Percentiles rank a stretch among this genome's conserved stretches.
Conservation (phyloP, 2,329 filamentous ascomycete species). For the Curvularia sp. region DNA sequence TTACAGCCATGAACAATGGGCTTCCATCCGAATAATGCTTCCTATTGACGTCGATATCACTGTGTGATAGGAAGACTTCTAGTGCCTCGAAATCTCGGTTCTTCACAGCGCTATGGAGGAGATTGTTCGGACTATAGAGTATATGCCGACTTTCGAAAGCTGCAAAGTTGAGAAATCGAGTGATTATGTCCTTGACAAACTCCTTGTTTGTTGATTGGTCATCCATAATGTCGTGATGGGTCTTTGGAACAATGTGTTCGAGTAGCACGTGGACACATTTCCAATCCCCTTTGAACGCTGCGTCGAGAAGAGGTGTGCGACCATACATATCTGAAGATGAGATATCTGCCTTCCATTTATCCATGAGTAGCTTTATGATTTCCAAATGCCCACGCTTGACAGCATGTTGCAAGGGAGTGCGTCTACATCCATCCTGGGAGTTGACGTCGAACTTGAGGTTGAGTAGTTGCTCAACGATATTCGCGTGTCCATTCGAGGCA, state of each 20-base stretch:
- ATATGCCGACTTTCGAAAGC: too few relatives aligned
- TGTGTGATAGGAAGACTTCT: neutral
- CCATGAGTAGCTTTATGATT: neutral
- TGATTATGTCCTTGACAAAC: too few relatives aligned
- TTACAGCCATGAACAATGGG: neutral
- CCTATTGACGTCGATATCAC: slow-evolving; percentile 4
- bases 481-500: neutral
- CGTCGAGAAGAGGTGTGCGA: neutral
- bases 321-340: accelerated
- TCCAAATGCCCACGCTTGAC: neutral
- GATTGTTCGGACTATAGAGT: too few relatives aligned
- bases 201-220: too few relatives aligned
- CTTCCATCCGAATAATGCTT: too few relatives aligned
- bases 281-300: neutral
- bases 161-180: too few relatives aligned
- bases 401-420: neutral
- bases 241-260: too few relatives aligned
- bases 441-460: neutral
- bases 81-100: neutral
- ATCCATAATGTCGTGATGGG: too few relatives aligned
- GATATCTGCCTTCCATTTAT: neutral
- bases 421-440: too few relatives aligned
- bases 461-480: neutral
- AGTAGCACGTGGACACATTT: neutral
- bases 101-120: neutral